Conservation (phyloP, 768 basidiomycete species). For the Sporobolomyces roseus region DNA sequence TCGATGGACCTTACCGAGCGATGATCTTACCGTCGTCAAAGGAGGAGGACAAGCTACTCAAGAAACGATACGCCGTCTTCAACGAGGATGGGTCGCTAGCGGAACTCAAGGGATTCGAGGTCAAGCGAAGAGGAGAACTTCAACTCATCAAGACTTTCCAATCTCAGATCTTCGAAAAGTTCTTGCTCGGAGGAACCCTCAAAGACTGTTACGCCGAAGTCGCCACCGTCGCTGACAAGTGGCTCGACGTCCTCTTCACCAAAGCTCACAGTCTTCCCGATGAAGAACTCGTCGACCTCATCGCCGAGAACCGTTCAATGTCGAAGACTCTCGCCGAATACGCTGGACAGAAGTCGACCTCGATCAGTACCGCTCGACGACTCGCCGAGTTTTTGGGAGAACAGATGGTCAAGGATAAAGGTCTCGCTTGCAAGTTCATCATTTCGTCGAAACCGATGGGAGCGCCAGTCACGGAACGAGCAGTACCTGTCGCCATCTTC, state of each 20-base stretch:
- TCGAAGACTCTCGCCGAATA: constrained; percentile 94
- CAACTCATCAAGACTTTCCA: constrained; percentile 99
- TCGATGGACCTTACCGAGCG: constrained; percentile 96
- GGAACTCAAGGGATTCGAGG: constrained; percentile 97
- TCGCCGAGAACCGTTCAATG: constrained; percentile 98
- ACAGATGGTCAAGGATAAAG: constrained; percentile 99
- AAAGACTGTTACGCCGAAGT: constrained; percentile 95
- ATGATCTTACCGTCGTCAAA: constrained; percentile 99
- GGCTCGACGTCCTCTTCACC: constrained; percentile 91
- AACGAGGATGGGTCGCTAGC: constrained; percentile 97
- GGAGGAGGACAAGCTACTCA: constrained; percentile 95
- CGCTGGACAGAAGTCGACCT: constrained; percentile 92
- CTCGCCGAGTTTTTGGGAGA: constrained; percentile 95
- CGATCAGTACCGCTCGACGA: constrained; percentile 90
- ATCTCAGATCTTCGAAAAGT: constrained; percentile 95
- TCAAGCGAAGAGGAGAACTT: constrained; percentile 93
- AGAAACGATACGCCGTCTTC: constrained; percentile 98
- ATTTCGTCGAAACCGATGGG: constrained; percentile 90
- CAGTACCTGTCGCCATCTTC: constrained; percentile 95
- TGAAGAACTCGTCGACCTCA: constrained; percentile 92
- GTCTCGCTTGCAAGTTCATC: constrained; percentile 96
- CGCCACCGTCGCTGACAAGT: constrained; percentile 87
- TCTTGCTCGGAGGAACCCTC: constrained; percentile 84
- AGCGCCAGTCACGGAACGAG: constrained; percentile 93
- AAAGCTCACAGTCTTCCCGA: constrained; percentile 78